Base-by-base conservation (phyloP, 164 flowering plant species). In the Pachysandra terminalis region DNA sequence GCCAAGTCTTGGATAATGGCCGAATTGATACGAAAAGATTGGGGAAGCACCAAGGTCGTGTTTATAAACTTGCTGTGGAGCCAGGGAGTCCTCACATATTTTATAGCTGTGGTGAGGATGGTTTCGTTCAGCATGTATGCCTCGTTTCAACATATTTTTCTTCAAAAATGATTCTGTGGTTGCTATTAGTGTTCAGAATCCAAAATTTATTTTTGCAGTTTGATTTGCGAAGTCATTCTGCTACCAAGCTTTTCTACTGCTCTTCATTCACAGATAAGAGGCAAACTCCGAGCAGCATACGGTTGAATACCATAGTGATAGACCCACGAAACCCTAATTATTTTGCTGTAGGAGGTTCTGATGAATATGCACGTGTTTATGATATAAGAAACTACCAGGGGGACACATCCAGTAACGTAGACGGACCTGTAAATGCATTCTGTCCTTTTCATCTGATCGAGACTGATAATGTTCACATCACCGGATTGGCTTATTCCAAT, bases 21-120 rank as follows among this genome's bases (percentile, higher is more conserved):
- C 59, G 21, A 19, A 87, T 87, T 14, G 75, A 81, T 37, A 87
- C 90, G 16, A 81, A 76, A 81, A 78, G 65, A 59, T 72, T 90
- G 59, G 88, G 82, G 19, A 78, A 81, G 76, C 96, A 88, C 70
- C 79, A 73, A 61, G 91, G 87, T 7, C 76, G 81, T 60, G 88
- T 82, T 12, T 82, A 85, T 74, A 84, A 82, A 56, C 82, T 88
- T 65, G 92, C 90, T 13, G 70, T 90, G 64, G 92, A 90, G 71
- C 90, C 96, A 37, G 96, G 92, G 67, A 90, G 89, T 63, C 89
- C 96, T 19, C 79, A 86, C 75, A 78, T 82, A 67, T 68, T 90
- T 59, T 90, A 87, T 68, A 87, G 87, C 76, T 87, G 90, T 63
- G 92, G 89, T 21, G 87, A 83, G 68, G 96, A 87, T 82, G 96